Base-by-base conservation (phyloP, 768 basidiomycete genomes). In the Aureoboletus auriporus region DNA sequence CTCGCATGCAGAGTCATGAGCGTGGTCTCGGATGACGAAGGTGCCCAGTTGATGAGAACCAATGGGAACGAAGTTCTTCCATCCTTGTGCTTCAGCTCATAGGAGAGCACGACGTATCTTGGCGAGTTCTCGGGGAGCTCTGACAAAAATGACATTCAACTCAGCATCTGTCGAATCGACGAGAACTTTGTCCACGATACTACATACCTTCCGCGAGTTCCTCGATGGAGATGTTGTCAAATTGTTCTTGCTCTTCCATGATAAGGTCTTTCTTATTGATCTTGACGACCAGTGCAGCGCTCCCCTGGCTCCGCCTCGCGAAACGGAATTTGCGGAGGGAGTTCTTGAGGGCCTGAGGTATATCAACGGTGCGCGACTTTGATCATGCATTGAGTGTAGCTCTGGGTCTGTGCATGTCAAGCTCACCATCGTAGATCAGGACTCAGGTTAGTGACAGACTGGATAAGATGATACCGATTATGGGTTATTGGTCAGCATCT, bases 61-160 rank as follows among this genome's bases (percentile, higher is more conserved):
- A 96, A 73, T 2, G 93, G 93, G 57, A 84, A 89, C 1, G 89
- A 93, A 51, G 75, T 88, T 40, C 93, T 75, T 4, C 92, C 93
- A 59, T 95, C 93, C 8, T 63, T 63, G 64, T 94, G 89, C 44
- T 75, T 75, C 31, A 93, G 77, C 60, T 89, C 87, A 59, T 93
- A 86, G 9, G 89, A 92, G 39, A 93, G 75, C 23, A 94, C 66
- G 40, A 95, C 83, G 64, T 89, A 93, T 57, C 93, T 79, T 6
- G 93, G 93, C 8, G 86, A 78, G 61, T 85, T 87, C 69, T 87
- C 90, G 0, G 93, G 93, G 10, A 95, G 75, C 64, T 93, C 93
- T 94, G 57, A 23, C 20, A 8, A 48, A 20, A 17, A 37, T 39
- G 38, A 45, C 44, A 27, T 16, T 12, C n/a, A n/a, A n/a, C n/a